Evolutionary conservation across 345 rosid genomes (phyloP), one percentile per base, ranked within the genome.

Genomic region (Citrus reticulata): DNA sequence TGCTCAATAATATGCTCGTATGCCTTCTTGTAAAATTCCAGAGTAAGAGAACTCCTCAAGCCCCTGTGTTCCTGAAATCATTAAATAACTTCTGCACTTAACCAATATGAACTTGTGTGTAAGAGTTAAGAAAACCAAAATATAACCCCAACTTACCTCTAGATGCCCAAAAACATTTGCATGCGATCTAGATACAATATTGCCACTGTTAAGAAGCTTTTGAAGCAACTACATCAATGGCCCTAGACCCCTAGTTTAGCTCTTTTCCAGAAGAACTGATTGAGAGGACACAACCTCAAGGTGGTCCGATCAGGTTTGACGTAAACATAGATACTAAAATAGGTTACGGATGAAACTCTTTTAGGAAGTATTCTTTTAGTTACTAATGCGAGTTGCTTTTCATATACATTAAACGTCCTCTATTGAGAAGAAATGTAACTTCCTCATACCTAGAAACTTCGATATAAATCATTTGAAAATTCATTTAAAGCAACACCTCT

Each of bases 31-130:
- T 95, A 95, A 85, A 82, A 91, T 78, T 95, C 98, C 85, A 95
- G 84, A 60, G 99, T 91, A 67, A 95, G 88, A 73, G 96, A 93
- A 85, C 99, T 95, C 92, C 99, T 88, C 83, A 93, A 76, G 65
- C 98, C 90, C 82, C 6, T 69, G 77, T 95, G 93, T 7, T 93
- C 89, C 99, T 95, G 92, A 79, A 80, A 82, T 78, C 46, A 80
- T 58, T 58, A 71, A 72, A 75, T 73, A 75, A 78, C 34, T 68
- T 19, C 14, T 77, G n/a, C 24, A 34, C 22, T 74, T 78, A 63
- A 30, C 19, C 34, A 75, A 77, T 64, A 39, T n/a, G 68, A 30
- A 35, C 57, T 66, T 13, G 60, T 9, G 60, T 9, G 29, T 39
- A 70, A 67, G 7, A 62, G 16, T 49, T 22, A 61, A 54, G 57